These are phyloP conservation scores for Naganishia vishniacii DNA, from an alignment of 768 basidiomycete species.

Conservation along the genomic window DNA sequence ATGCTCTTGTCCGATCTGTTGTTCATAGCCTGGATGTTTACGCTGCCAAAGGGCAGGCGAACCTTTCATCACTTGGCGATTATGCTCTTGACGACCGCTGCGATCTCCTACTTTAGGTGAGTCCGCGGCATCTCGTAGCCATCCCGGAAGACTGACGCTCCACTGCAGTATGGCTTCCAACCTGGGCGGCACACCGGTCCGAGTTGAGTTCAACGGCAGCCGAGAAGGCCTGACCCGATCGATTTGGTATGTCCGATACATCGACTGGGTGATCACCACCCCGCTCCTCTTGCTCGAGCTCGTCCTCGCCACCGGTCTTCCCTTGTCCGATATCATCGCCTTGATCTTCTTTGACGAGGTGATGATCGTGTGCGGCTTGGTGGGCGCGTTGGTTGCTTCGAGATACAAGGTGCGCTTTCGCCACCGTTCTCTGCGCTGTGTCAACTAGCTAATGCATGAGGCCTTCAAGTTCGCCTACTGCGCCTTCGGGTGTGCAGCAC, in stretches of 20 bases:
- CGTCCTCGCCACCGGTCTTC: constrained; percentile 53
- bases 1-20: constrained; percentile 53
- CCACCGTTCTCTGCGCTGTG: constrained; percentile 24
- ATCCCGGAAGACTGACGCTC: constrained; percentile 26
- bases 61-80: constrained; percentile 56
- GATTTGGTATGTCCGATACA: constrained; percentile 55
- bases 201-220: constrained; percentile 52
- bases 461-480: constrained; percentile 49
- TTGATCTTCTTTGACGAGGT: constrained; percentile 54
- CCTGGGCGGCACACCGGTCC: constrained; percentile 54
- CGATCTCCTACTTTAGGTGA: constrained; percentile 38
- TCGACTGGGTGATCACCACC: constrained; percentile 58
- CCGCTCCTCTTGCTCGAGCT: constrained; percentile 55
- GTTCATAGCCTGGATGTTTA: constrained; percentile 50
- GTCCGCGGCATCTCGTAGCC: constrained; percentile 8
- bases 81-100: constrained; percentile 53
- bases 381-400: constrained; percentile 55
- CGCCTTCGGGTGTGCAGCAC: constrained; percentile 53
- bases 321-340: constrained; percentile 55
- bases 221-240: constrained; percentile 40
- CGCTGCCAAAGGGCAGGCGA: constrained; percentile 51
- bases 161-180: constrained; percentile 60
- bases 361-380: constrained; percentile 53
- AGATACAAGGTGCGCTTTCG: constrained; percentile 51
- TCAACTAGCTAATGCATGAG: no score